A percentile compares a stretch with the other conserved stretches of the same genome.
phyloP scores from a whole-genome alignment of 139 green algal genomes.

The Coelastrella sp. region DNA sequence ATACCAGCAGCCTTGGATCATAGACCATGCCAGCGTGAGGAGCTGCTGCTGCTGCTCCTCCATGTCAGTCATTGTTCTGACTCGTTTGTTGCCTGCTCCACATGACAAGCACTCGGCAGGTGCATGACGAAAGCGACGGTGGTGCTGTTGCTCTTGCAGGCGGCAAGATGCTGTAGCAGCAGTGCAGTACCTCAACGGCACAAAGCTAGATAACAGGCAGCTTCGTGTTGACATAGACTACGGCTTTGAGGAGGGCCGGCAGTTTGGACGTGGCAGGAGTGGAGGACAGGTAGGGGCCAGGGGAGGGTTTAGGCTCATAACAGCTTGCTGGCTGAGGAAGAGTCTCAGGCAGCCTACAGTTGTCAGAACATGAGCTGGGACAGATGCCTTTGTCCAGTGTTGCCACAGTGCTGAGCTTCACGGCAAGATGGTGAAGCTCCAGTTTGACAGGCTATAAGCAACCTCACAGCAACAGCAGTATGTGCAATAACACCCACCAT shows the following conservation, averaged over 20 bases:
- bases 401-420: background rate
- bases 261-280: constrained; percentile 92
- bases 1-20: no score
- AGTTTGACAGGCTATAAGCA: no score
- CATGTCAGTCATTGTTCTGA: no score
- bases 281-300: constrained; percentile 87
- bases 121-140: no score
- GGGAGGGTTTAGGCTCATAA: background rate
- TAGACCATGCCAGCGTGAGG: no score
- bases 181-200: constrained; percentile 94
- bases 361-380: background rate
- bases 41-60: no score
- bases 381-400: background rate
- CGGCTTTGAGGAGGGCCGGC: constrained; percentile 97
- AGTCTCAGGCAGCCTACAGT: background rate
- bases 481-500: no score
- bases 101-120: no score
- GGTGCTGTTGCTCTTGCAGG: background rate
- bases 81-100: no score
- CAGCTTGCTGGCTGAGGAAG: background rate
- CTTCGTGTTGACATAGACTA: constrained; percentile 98
- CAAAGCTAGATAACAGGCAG: constrained; percentile 90
- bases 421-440: background rate
- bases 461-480: no score
- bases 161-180: constrained; percentile 77